Conservation (phyloP, 31 red algal species). For the Bonnemaisonia californica region DNA sequence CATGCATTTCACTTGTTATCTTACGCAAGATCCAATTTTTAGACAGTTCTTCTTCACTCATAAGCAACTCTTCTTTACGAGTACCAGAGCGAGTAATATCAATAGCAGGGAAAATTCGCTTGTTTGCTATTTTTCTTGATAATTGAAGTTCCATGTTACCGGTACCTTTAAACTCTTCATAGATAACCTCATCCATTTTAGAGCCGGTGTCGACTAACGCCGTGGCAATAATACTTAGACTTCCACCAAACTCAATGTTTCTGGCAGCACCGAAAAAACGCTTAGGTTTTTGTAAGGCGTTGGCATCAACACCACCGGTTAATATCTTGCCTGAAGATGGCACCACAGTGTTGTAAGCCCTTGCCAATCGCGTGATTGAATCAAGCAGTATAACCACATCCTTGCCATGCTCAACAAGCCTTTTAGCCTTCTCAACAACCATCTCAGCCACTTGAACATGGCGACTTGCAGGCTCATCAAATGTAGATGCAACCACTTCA, state of each 20-base stretch:
- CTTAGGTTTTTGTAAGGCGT: conserved; percentile 7
- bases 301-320: conserved; percentile 18
- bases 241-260: conserved; percentile 6
- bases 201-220: conserved; percentile 15
- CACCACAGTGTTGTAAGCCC: conserved; percentile 3
- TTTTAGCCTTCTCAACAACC: neutral
- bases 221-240: conserved; percentile 2
- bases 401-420: neutral
- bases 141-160: conserved; percentile 19
- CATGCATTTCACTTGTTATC: too few species aligned
- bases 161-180: conserved; percentile 27
- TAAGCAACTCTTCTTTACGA: too few species aligned
- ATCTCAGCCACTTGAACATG: conserved; percentile 21
- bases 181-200: conserved; percentile 25
- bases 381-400: conserved; percentile 19
- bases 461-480: neutral
- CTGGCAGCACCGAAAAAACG: conserved; percentile 20
- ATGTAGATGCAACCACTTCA: conserved; percentile 8
- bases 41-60: too few species aligned
- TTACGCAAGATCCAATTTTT: too few species aligned
- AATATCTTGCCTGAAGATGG: neutral
- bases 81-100: neutral
- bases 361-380: conserved; percentile 18
- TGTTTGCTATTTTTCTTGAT: neutral
- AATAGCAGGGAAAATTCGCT: conserved; percentile 22